phyloP scores from a whole-genome alignment of 1,139 yeast genomes.

The Hyphopichia pseudoburtonii region DNA sequence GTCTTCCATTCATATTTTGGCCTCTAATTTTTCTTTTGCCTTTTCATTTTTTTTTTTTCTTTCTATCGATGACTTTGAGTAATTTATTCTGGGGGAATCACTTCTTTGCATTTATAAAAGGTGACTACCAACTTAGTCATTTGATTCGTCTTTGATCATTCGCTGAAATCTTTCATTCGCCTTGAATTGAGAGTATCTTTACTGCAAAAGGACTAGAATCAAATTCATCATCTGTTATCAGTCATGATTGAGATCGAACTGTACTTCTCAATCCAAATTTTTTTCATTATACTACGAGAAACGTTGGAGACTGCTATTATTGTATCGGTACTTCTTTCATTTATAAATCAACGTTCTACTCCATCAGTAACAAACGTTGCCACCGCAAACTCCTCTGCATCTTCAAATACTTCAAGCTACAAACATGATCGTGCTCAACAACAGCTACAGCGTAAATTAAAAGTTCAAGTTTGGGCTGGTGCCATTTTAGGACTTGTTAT shows the following conservation, averaged over 20 bases:
- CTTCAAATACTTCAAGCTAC: slow-evolving; percentile 1
- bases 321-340: slow-evolving; percentile 80
- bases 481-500: slow-evolving; percentile 68
- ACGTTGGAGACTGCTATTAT: slow-evolving; percentile 86
- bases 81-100: no score
- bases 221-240: no score
- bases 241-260: slow-evolving; percentile 37
- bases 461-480: slow-evolving; percentile 82
- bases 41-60: no score
- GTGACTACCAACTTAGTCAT: no score
- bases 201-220: no score
- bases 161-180: no score
- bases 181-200: no score
- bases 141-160: no score
- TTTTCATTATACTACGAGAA: slow-evolving; percentile 85
- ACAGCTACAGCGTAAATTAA: slow-evolving; percentile 29
- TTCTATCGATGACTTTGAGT: no score
- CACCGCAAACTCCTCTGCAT: slow-evolving; percentile 1
- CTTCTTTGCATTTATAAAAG: no score
- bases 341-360: slow-evolving; percentile 58
- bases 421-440: neutral
- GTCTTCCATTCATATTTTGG: no score
- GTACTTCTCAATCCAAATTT: slow-evolving; percentile 71
- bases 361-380: neutral
- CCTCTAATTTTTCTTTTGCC: no score